Evolutionary conservation across 768 basidiomycete genomes (phyloP).

Genomic region (Tylopilus sp.): DNA sequence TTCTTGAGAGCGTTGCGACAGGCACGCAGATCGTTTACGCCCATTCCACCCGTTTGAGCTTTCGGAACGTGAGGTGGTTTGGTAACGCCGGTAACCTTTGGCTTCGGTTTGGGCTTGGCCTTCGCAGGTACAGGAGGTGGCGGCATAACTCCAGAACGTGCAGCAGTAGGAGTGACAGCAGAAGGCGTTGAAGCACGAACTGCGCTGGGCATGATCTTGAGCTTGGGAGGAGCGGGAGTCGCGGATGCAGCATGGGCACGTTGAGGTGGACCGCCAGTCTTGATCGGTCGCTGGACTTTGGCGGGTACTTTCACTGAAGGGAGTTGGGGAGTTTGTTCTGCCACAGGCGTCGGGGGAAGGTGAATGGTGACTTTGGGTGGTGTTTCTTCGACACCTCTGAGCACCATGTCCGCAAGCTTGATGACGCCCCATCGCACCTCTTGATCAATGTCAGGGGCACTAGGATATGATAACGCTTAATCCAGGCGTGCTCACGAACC

Average conservation of each 20-base stretch:
- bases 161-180: slow-evolving; percentile 7
- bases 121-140: slow-evolving; percentile 32
- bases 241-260: slow-evolving; percentile 29
- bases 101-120: slow-evolving; percentile 26
- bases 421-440: slow-evolving; percentile 90
- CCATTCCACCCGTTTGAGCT: slow-evolving; percentile 76
- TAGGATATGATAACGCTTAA: slow-evolving; percentile 26
- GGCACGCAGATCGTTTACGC: slow-evolving; percentile 67
- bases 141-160: slow-evolving; percentile 19
- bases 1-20: slow-evolving; percentile 80
- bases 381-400: slow-evolving; percentile 78
- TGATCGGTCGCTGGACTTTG: slow-evolving; percentile 37
- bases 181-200: slow-evolving; percentile 18
- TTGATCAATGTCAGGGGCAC: slow-evolving; percentile 73
- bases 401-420: slow-evolving; percentile 86
- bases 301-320: slow-evolving; percentile 50
- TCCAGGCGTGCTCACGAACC: not conserved
- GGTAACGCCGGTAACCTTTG: slow-evolving; percentile 18
- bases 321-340: slow-evolving; percentile 55
- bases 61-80: slow-evolving; percentile 56
- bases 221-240: slow-evolving; percentile 45
- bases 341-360: slow-evolving; percentile 69
- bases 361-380: slow-evolving; percentile 86
- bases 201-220: slow-evolving; percentile 41
- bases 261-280: slow-evolving; percentile 32